phyloP scores from a whole-genome alignment of 2,329 filamentous ascomycete species.

The Xylaria sp. region DNA sequence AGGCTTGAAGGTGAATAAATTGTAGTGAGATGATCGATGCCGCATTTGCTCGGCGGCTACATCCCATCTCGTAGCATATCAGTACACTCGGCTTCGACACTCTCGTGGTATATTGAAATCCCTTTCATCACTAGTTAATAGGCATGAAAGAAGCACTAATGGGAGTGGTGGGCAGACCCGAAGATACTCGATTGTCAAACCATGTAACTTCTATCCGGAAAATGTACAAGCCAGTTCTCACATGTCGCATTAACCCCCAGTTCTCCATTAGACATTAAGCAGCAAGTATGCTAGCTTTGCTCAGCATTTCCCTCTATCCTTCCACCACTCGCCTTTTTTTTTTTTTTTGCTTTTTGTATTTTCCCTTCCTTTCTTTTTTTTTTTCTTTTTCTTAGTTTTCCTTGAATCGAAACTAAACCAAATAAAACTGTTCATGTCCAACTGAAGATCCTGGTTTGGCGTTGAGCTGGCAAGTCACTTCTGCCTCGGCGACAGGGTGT shows the following conservation, averaged over 20 bases:
- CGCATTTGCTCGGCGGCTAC: neutral
- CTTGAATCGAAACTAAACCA: neutral
- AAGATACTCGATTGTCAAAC: neutral
- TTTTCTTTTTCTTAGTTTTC: neutral
- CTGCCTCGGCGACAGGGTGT: neutral
- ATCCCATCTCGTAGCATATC: neutral
- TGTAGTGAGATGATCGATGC: neutral
- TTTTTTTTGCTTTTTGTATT: neutral
- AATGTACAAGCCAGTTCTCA: neutral
- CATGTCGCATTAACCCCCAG: neutral
- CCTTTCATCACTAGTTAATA: neutral
- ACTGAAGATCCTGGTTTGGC: neutral
- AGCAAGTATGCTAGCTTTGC: neutral
- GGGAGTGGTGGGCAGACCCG: neutral
- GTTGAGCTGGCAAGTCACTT: neutral
- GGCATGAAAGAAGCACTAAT: neutral
- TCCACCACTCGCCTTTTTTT: neutral
- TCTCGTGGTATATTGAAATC: no score
- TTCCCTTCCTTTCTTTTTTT: neutral
- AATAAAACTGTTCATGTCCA: neutral
- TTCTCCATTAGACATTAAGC: no score
- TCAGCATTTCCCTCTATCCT: neutral
- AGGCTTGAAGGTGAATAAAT: neutral
- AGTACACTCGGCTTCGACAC: neutral
- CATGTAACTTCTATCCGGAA: neutral